Base-by-base conservation (phyloP, 169 alveolate genomes). In the Cryptosporidium meleagridis region DNA sequence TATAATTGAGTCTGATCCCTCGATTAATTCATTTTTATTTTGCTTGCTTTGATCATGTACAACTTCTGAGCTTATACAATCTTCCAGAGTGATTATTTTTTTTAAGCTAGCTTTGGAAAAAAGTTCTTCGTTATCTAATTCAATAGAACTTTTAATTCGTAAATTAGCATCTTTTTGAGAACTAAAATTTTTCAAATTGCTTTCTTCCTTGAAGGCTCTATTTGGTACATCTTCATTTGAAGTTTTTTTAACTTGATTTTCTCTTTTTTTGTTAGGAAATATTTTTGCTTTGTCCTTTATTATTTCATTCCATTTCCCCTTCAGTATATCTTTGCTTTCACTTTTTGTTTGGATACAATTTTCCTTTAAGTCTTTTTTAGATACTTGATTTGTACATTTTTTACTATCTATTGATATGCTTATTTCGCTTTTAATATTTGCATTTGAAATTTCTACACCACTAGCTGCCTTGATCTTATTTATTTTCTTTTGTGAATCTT, bases 31-130 rank as follows among this genome's bases (percentile, higher is more conserved):
- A 12, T 35, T 35, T 35, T 5, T 12, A 7, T 2, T 35, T 65
- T 23, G 72, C 1, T 65, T n/a, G 21, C 29, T 65, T 31, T 16
- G 12, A 21, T 55, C 6, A n/a, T 55, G 29, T 21, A 55, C 0
- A 21, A 33, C 6, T 31, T 65, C 72, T 4, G 72, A n/a, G 23
- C 16, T 4, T 7, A 65, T 33, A 37, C 72, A 65, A 10, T 65
- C 72, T 18, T 65, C 72, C 2, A 65, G 52, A 31, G 72, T 65
- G 12, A 65, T 65, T 65, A 65, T 65, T 37, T 65, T 65, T n/a
- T 37, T 65, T 29, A 65, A 65, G n/a, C 52, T 65, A 31, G 72
- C 72, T 31, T n/a, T 35, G 44, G 72, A 65, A 29, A n/a, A 4
- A 10, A 65, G 9, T 65, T 31, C 0, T 65, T 37, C 8, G 18